phyloP scores from a whole-genome alignment of 2,329 filamentous ascomycete species.

The Aspergillus candidus region DNA sequence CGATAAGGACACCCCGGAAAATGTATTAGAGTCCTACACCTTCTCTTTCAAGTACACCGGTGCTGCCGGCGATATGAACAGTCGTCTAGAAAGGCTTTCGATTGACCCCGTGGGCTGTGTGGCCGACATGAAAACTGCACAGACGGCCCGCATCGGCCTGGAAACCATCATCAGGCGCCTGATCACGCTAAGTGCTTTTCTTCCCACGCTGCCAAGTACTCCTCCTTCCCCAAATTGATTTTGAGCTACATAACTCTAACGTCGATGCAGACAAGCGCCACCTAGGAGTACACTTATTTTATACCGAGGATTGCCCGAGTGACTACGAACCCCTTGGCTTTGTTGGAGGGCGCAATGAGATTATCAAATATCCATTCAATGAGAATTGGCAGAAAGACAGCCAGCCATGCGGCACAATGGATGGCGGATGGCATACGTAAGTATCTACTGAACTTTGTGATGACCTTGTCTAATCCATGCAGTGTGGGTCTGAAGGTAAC shows the following conservation, averaged over 20 bases:
- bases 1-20: conserved; percentile 28
- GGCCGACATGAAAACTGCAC: conserved; percentile 31
- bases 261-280: conserved; percentile 29
- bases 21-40: conserved; percentile 47
- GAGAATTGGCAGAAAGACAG: conserved; percentile 35
- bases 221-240: too few species aligned
- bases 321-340: conserved; percentile 42
- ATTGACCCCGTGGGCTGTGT: conserved; percentile 24
- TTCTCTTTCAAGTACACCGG: conserved; percentile 43
- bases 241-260: too few species aligned
- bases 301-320: conserved; percentile 35
- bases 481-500: conserved; percentile 32
- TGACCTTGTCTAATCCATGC: conserved; percentile 8
- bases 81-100: conserved; percentile 22
- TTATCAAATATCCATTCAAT: conserved; percentile 31
- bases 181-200: conserved; percentile 30
- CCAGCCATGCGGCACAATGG: conserved; percentile 27
- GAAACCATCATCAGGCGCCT: conserved; percentile 40
- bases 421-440: conserved; percentile 38
- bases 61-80: conserved; percentile 24
- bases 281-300: conserved; percentile 42
- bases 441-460: not conserved
- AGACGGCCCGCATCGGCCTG: conserved; percentile 37
- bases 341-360: conserved; percentile 19
- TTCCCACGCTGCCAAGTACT: conserved; percentile 41